Percentiles rank a stretch among this genome's conserved stretches.
These are phyloP conservation scores for Pezicula radicicola DNA, from an alignment of 2,329 filamentous ascomycete species.

Conservation along the genomic window DNA sequence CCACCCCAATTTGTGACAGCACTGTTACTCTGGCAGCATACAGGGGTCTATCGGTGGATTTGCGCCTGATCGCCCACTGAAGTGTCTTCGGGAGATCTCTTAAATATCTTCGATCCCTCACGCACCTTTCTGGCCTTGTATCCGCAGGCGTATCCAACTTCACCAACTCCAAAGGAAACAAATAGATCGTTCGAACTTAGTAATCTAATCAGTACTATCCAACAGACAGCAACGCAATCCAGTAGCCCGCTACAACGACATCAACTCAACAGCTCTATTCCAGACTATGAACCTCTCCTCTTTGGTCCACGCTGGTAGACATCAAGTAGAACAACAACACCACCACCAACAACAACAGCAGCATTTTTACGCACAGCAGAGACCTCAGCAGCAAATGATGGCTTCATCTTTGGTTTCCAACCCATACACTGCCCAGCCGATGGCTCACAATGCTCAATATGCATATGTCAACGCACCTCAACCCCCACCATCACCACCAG, in stretches of 20 bases:
- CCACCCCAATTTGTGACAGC: slow-evolving; percentile 55
- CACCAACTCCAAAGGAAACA: slow-evolving; percentile 29
- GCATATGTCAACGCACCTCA: slow-evolving; percentile 50
- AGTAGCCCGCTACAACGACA: slow-evolving; percentile 6
- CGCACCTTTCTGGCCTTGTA: slow-evolving; percentile 27
- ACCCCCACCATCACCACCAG: slow-evolving; percentile 70
- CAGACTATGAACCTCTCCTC: slow-evolving; percentile 32
- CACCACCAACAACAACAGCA: slow-evolving; percentile 20
- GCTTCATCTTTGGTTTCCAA: slow-evolving; percentile 40
- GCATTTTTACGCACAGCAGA: slow-evolving; percentile 22
- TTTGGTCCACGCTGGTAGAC: slow-evolving; percentile 28
- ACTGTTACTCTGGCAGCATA: slow-evolving; percentile 37
- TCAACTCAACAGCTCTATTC: slow-evolving; percentile 1
- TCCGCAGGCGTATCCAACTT: slow-evolving; percentile 26
- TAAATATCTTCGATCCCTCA: slow-evolving; percentile 42
- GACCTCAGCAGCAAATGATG: slow-evolving; percentile 36
- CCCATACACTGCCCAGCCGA: slow-evolving; percentile 43
- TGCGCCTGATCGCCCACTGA: slow-evolving; percentile 48
- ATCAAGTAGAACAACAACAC: slow-evolving; percentile 23
- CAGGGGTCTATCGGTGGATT: slow-evolving; percentile 48
- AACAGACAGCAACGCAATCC: slow-evolving; percentile 4
- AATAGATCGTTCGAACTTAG: slow-evolving; percentile 28
- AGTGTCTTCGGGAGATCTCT: slow-evolving; percentile 47
- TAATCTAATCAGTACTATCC: slow-evolving; percentile 23
- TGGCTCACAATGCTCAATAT: slow-evolving; percentile 41